A percentile compares a stretch with the other conserved stretches of the same genome.
Conservation (phyloP, 108 stramenopile genomes). For the Fragilaria crotonensis region DNA sequence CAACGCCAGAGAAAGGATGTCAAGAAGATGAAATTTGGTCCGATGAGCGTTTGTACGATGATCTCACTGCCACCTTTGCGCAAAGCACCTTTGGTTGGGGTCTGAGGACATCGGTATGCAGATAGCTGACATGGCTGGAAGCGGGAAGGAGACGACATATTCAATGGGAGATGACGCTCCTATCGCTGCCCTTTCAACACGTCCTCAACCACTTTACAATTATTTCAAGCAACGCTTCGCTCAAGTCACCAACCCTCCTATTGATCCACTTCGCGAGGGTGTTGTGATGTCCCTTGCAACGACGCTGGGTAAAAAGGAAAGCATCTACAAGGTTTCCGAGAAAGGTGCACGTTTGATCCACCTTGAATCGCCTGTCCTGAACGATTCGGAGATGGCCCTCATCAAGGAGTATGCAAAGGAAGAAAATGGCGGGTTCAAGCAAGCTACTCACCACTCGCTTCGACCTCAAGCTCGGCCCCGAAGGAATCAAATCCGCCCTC, state of each 20-base stretch:
- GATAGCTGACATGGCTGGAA: constrained; percentile 90
- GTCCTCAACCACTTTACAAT: constrained; percentile 87
- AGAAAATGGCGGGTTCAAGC: constrained; percentile 76
- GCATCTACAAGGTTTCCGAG: constrained; percentile 87
- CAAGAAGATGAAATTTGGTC: constrained; percentile 27
- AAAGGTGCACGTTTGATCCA: constrained; percentile 79
- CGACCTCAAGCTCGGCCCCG: too few relatives aligned
- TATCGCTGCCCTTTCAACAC: constrained; percentile 80
- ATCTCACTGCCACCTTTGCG: constrained; percentile 73
- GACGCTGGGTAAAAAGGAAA: constrained; percentile 92
- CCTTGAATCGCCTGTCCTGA: constrained; percentile 75
- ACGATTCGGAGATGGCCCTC: constrained; percentile 60
- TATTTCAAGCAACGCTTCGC: constrained; percentile 98
- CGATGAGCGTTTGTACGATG: constrained; percentile 65
- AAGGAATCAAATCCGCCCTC: constrained; percentile 69
- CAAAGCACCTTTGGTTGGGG: constrained; percentile 91
- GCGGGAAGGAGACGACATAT: constrained; percentile 93
- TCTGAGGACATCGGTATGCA: constrained; percentile 97
- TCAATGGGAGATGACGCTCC: constrained; percentile 99
- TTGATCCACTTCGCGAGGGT: constrained; percentile 95
- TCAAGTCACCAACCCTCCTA: constrained; percentile 97
- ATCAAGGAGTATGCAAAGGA: constrained; percentile 41
- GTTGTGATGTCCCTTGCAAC: constrained; percentile 94
- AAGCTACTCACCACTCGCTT: constrained; percentile 68
- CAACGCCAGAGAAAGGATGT: constrained; percentile 68